phyloP scores from a whole-genome alignment of 345 rosid genomes.

The Lumnitzera racemosa region DNA sequence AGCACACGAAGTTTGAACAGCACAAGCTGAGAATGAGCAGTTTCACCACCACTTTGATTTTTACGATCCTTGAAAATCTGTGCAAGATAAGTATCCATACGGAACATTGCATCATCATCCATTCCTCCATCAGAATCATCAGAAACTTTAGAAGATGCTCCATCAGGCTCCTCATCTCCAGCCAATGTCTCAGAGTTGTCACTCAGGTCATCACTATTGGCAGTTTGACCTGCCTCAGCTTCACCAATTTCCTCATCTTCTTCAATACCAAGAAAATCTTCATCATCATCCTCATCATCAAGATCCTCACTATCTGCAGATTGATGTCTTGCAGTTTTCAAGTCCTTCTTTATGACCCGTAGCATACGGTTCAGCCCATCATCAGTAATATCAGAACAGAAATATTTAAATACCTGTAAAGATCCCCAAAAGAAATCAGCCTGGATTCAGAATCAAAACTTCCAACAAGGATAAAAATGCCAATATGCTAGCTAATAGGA shows the following conservation, averaged over 20 bases:
- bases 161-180: slow-evolving; percentile 36
- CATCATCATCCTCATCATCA: slow-evolving; percentile 49
- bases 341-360: slow-evolving; percentile 78
- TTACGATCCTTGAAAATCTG: slow-evolving; percentile 84
- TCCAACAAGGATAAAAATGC: neutral
- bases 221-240: slow-evolving; percentile 50
- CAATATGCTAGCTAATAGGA: neutral
- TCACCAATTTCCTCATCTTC: slow-evolving; percentile 81
- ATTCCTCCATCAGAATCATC: slow-evolving; percentile 83
- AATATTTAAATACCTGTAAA: slow-evolving; percentile 78
- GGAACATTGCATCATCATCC: slow-evolving; percentile 99
- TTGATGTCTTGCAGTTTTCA: slow-evolving; percentile 83
- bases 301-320: slow-evolving; percentile 46
- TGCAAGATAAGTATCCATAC: slow-evolving; percentile 87
- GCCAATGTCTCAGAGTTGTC: slow-evolving; percentile 67
- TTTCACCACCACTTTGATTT: slow-evolving; percentile 79
- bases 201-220: slow-evolving; percentile 65
- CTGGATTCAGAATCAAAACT: neutral
- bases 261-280: slow-evolving; percentile 68
- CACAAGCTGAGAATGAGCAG: slow-evolving; percentile 91
- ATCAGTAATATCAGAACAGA: slow-evolving; percentile 66
- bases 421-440: neutral
- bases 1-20: slow-evolving; percentile 88
- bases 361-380: slow-evolving; percentile 79
- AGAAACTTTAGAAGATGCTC: slow-evolving; percentile 45